These are phyloP conservation scores for Amoeboaphelidium protococcarum DNA, from an alignment of 371 early-diverging fungal species.

Conservation along the genomic window DNA sequence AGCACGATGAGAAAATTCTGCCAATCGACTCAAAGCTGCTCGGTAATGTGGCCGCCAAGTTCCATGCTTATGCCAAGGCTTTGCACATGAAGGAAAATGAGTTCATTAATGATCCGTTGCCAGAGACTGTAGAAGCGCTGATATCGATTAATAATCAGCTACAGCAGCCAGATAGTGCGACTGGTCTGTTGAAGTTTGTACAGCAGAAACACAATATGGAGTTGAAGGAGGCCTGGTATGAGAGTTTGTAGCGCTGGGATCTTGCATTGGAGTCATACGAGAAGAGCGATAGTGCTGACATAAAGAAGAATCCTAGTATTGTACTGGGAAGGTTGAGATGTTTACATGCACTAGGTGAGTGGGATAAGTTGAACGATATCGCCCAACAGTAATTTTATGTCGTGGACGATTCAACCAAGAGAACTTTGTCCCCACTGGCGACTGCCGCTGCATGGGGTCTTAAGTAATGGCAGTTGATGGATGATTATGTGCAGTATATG, in stretches of 20 bases:
- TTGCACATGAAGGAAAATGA: conserved; percentile 85
- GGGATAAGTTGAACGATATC: conserved; percentile 56
- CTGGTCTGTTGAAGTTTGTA: conserved; percentile 73
- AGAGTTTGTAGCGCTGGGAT: conserved; percentile 79
- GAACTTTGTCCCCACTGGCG: conserved; percentile 51
- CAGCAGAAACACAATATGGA: conserved; percentile 59
- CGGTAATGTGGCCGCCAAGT: conserved; percentile 66
- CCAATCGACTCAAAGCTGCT: conserved; percentile 76
- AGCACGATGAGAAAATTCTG: conserved; percentile 80
- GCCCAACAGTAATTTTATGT: conserved; percentile 58
- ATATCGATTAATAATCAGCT: conserved; percentile 83
- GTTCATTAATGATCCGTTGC: conserved; percentile 54
- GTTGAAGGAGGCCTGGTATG: conserved; percentile 77
- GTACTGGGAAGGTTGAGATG: conserved; percentile 74
- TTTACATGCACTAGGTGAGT: conserved; percentile 71
- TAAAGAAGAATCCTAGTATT: conserved; percentile 40
- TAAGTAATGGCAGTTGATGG: conserved; percentile 70
- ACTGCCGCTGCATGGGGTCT: conserved; percentile 88
- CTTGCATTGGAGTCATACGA: conserved; percentile 76
- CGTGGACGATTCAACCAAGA: conserved; percentile 13
- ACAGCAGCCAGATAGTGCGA: conserved; percentile 86
- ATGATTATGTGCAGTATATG: conserved; percentile 56
- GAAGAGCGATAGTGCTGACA: conserved; percentile 41
- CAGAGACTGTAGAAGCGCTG: conserved; percentile 66
- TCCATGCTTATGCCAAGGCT: conserved; percentile 86